Base-by-base conservation (phyloP, 371 early-diverging fungal species). In the Syncephalis fuscata region DNA sequence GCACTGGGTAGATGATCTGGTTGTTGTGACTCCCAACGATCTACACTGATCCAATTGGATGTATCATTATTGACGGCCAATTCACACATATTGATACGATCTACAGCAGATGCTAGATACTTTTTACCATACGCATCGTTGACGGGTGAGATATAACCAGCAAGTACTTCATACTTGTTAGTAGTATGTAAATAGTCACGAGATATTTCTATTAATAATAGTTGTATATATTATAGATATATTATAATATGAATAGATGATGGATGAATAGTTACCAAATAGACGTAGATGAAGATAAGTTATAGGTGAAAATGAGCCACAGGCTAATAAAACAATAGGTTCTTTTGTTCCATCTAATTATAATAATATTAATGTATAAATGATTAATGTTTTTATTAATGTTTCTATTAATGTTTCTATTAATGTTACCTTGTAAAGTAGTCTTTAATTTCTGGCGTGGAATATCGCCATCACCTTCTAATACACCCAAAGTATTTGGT, bases 281-380 rank as follows among this genome's bases (percentile, higher is more conserved):
- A 97, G 92, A 54, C 98, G 80, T 54, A 97, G 64, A 55, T 97
- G 98, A 32, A 95, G 76, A 64, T 92, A 92, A 1, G 98, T 97
- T 37, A 97, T 81, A 8, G 98, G 98, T 1, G 92, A 92, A 59
- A 83, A 97, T 0, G 95, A 95, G 2, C 98, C 98, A 60, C 98
- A 97, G 0, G 90, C 95, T 4, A 97, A 86, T n/a, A 94, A 61
- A 2, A 94, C 92, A 9, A 94, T 64, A 15, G 98, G 96, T 10
- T 65, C 75, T 60, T 86, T 87, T 47, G 61, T 65, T 11, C 79
- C 71, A 65, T 90, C 92, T 85, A 53, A 23, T 32, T 7, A 4
- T 7, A 4, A 11, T 4, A 7, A 32, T 32, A 11, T 32, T 32
- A 32, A 11, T 32, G 11, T 32, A 11, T 11, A 32, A 20, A 23